Evolutionary conservation across 345 rosid species (phyloP), one percentile per base, ranked within the genome.

Genomic region (Salix udensis): DNA sequence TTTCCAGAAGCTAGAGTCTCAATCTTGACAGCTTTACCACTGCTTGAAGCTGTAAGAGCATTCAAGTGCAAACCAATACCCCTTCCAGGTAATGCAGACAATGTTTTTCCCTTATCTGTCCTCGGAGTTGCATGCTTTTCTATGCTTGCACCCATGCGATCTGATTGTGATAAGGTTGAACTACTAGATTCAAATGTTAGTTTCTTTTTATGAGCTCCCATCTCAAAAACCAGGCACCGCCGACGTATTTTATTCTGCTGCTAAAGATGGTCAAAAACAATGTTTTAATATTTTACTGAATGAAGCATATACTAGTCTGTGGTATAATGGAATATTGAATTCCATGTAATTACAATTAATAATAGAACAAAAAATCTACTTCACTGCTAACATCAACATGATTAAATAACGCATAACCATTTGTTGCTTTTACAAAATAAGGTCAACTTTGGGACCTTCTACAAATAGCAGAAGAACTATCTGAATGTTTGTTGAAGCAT

Each of bases 51-150:
- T 50, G 74, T 84, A 53, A 89, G 85, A 75, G 82, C 84, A 84
- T 88, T 89, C 84, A 88, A 86, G 83, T 86, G 93, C 86, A 89
- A 84, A 68, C 90, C 93, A 78, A 81, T 79, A 6, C 84, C 77
- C 36, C 55, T 71, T 75, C 74, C 82, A 50, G 71, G 83, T 60
- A 84, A 76, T 46, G 65, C 30, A 58, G 82, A 73, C 50, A 68
- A 70, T 28, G 72, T 64, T 46, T 36, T 71, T 62, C 39, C 72
- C 16, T 37, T 70, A 46, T 52, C 76, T 53, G 65, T 69, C 70
- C 76, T 82, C 50, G 79, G 66, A 31, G 78, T 65, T 40, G 71
- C 40, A 68, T 62, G 65, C 62, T 77, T 77, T 61, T 81, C 83
- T 67, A 34, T 61, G 53, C n/a, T 9, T 44, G 74, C 46, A 70